Base-by-base conservation (phyloP, 2,329 filamentous ascomycete species). In the Colletotrichum siamense region DNA sequence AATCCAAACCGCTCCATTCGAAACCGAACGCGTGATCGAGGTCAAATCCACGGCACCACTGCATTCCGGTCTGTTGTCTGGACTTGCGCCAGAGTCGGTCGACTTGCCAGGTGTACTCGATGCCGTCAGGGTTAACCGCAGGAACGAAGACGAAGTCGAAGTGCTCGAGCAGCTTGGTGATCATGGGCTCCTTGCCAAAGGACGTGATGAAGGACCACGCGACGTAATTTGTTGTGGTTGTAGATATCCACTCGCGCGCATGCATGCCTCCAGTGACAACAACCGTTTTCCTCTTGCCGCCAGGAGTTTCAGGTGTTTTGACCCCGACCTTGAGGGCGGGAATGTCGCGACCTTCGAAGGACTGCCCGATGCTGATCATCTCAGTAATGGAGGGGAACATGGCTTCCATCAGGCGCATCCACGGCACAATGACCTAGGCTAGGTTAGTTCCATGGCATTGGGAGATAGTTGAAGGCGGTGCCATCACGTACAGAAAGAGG, bases 41-140 rank as follows among this genome's bases (percentile, higher is more conserved):
- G 82, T 99, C 97, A 66, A 98, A 89, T 10, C 97, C 97, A 8
- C 91, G 93, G 83, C 97, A 99, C 85, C 96, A 96, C 18, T 92
- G 91, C 75, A 98, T 89, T 75, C 90, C 93, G 1, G 96, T 99
- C 67, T 93, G 90, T 82, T 99, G 96, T 65, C 95, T 90, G 74
- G 97, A 98, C 86, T 99, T 99, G 81, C 96, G 94, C 96, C 96
- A 99, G 1, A 99, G 88, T 9, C 97, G 93, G 83, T 99, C 96
- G 2, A 92, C 92, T 76, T 96, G 92, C 96, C 96, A 99, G 1
- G 95, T 96, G 84, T 98, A 98, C 78, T 95, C 94, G 82, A 98
- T 98, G 34, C 97, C 97, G 83, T 99, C 97, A 0, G 96, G 96
- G 82, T 99, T 99, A 74, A 97, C 85, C 0, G 95, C 95, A 1